Evolutionary conservation across 495 filamentous ascomycete species (phyloP).

Genomic region (Neurospora sp.): DNA sequence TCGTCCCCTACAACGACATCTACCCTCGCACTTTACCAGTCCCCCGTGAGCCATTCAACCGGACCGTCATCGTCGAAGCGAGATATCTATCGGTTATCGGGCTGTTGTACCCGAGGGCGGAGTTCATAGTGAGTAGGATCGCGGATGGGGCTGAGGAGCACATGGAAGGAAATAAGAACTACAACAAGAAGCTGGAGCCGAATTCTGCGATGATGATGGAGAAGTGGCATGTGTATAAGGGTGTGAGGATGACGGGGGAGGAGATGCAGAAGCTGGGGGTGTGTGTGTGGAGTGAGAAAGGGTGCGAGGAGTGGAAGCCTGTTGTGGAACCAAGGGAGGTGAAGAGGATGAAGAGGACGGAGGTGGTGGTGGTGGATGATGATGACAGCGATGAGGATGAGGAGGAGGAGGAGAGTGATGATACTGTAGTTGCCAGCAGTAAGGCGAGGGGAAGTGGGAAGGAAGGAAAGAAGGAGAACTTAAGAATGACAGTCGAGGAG

Average conservation of each 20-base stretch:
- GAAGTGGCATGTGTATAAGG: background rate
- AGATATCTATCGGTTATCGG: background rate
- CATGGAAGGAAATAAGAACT: background rate
- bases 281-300: background rate
- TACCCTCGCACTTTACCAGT: background rate
- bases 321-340: background rate
- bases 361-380: background rate
- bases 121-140: background rate
- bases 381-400: background rate
- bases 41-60: background rate
- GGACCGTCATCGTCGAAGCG: background rate
- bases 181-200: background rate
- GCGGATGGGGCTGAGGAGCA: background rate
- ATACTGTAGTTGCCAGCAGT: background rate
- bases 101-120: background rate
- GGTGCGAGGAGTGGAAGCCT: background rate
- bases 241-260: background rate
- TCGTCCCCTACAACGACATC: background rate
- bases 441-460: no score
- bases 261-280: background rate
- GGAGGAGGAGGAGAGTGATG: background rate
- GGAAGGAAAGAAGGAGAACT: no score
- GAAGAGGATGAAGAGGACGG: background rate
- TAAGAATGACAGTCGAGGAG: background rate
- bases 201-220: background rate